Percentiles rank a stretch among this genome's conserved stretches.
These are phyloP conservation scores for Dothistroma pini DNA, from an alignment of 2,329 filamentous ascomycete genomes.

Conservation along the genomic window DNA sequence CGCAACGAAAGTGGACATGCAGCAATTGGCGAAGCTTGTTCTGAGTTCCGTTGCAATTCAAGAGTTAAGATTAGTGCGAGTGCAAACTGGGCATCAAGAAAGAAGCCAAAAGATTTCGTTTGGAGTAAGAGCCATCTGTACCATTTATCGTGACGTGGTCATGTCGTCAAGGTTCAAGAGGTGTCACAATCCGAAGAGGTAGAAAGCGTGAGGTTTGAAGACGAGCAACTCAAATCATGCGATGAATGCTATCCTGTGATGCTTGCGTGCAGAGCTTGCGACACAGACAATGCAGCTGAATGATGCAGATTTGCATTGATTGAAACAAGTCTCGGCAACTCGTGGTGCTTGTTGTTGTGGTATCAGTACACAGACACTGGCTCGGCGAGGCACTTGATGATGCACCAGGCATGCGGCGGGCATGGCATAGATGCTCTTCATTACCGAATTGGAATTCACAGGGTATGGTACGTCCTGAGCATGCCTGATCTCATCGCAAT, in stretches of 20 bases:
- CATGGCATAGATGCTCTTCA: not conserved
- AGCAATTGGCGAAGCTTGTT: not conserved
- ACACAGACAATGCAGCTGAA: conserved; percentile 1
- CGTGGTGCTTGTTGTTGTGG: not conserved
- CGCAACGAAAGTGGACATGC: not conserved
- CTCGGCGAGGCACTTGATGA: not conserved
- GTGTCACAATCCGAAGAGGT: not conserved
- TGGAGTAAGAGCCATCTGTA: conserved; percentile 22
- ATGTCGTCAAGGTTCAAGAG: conserved; percentile 15
- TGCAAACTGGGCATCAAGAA: conserved; percentile 20
- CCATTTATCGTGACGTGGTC: conserved; percentile 8
- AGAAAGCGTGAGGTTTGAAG: conserved; percentile 1
- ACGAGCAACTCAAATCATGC: not conserved
- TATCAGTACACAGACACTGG: not conserved
- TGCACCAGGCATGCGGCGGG: not conserved
- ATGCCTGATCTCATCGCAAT: not conserved
- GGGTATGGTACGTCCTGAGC: not conserved
- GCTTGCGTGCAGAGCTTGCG: not conserved
- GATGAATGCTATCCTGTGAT: not conserved
- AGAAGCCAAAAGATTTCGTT: conserved; percentile 28
- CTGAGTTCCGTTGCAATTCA: not conserved
- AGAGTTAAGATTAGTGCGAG: conserved; percentile 10
- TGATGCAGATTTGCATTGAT: not conserved
- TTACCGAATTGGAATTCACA: not conserved
- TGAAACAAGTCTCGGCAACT: not conserved